Conservation (phyloP, 192 early-diverging fungal genomes). For the Backusella luteola region DNA sequence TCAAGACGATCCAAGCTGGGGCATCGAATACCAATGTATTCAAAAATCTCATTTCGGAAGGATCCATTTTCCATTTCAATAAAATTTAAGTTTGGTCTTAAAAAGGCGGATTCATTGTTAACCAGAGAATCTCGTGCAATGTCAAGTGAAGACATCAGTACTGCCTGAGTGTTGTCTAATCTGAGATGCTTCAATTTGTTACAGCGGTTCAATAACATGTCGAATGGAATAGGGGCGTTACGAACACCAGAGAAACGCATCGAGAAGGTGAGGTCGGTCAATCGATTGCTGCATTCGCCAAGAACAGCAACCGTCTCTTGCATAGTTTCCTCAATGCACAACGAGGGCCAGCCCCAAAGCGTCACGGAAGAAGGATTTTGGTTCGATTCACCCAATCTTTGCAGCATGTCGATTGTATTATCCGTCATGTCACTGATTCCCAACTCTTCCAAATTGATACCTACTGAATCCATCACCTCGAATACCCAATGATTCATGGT, state of each 20-base stretch:
- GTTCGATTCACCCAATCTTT: neutral
- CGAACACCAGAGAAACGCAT: slow-evolving; percentile 12
- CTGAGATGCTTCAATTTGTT: neutral
- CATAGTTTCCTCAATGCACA: slow-evolving; percentile 11
- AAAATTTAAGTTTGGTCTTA: neutral
- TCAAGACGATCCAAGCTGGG: neutral
- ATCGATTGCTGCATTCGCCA: neutral
- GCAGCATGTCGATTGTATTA: neutral
- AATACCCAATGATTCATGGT: slow-evolving; percentile 1
- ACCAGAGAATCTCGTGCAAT: neutral
- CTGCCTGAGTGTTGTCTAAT: neutral
- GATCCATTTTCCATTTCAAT: slow-evolving; percentile 9
- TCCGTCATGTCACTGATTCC: slow-evolving; percentile 5
- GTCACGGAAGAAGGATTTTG: neutral
- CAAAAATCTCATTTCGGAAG: neutral
- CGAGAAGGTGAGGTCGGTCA: neutral
- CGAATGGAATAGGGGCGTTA: neutral
- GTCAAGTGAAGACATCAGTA: neutral
- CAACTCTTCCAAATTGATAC: neutral
- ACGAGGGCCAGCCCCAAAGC: slow-evolving; percentile 14
- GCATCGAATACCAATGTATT: neutral
- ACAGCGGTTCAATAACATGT: neutral
- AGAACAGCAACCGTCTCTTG: neutral
- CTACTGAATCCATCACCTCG: neutral
- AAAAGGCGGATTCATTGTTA: neutral